Base-by-base conservation (phyloP, 768 basidiomycete species). In the Wakefieldia striispora region DNA sequence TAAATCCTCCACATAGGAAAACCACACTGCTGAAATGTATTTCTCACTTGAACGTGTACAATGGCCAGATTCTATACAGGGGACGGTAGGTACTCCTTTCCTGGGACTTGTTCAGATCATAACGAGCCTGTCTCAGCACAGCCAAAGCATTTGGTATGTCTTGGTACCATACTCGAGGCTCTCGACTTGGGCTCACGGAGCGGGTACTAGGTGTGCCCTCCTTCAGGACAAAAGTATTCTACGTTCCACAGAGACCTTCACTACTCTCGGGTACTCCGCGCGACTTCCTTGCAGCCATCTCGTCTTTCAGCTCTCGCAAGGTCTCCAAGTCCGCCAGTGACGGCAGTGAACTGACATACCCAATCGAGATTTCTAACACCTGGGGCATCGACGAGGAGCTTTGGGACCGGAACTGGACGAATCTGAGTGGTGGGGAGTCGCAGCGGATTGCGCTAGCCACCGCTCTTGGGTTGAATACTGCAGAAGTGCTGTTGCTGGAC, bases 161-260 rank as follows among this genome's bases (percentile, higher is more conserved):
- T 34, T 38, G 26, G n/a, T 37, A 48, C 31, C 11, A n/a, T 35
- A 19, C 31, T 43, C 23, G n/a, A 37, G 5, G n/a, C 35, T 26
- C 36, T 14, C 21, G 24, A 34, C 44, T 26, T 12, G 12, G 26
- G 13, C 47, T 57, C 5, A 56, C 23, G 29, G 12, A 17, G n/a
- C 24, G 29, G 26, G n/a, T 24, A 8, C 29, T 60, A 87, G 91
- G 87, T 12, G 79, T 93, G 20, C 90, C 93, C 3, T 62, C 64
- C 16, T 95, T 84, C 69, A 82, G 93, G 43, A 91, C 86, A 0
- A 78, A 76, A 47, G 83, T 95, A 3, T 78, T 85, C 50, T 95
- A 95, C 64, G 84, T 95, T 21, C 92, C 93, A 1, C 93, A 95
- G 67, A 75, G 93, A 35, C 86, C 93, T 0, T 88, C 91, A 1